A percentile compares a stretch with the other conserved stretches of the same genome.
Conservation (phyloP, 1,139 yeast genomes). For the Lodderomyces oxycetoniae region DNA sequence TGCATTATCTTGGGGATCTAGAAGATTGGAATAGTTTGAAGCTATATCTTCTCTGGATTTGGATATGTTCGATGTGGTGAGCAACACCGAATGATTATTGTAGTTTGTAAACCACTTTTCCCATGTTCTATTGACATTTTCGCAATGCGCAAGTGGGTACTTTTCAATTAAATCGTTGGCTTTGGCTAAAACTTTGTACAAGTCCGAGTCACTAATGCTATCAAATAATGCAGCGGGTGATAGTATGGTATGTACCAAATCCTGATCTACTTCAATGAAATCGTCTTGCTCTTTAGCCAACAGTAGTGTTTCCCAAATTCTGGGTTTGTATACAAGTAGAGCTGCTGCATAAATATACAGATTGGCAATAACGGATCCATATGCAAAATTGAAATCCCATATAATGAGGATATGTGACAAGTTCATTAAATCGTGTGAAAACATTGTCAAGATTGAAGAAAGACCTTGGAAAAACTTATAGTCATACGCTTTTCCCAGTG, state of each 20-base stretch:
- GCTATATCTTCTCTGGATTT: neutral
- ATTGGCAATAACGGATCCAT: constrained; percentile 37
- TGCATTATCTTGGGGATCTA: constrained; percentile 6
- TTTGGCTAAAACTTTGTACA: constrained; percentile 33
- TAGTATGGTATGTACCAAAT: constrained; percentile 38
- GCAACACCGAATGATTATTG: constrained; percentile 24
- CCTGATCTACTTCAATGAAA: constrained; percentile 31
- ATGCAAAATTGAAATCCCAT: constrained; percentile 60
- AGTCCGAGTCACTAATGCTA: constrained; percentile 26
- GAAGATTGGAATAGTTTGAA: constrained; percentile 3
- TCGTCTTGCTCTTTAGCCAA: constrained; percentile 13
- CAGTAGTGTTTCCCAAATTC: constrained; percentile 29
- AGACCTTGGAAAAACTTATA: constrained; percentile 56
- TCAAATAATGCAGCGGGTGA: constrained; percentile 33
- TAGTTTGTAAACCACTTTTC: constrained; percentile 35
- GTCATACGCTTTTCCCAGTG: constrained; percentile 33
- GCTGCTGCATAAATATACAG: constrained; percentile 58
- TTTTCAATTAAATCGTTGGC: constrained; percentile 28
- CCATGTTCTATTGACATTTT: constrained; percentile 23
- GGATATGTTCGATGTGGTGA: constrained; percentile 19
- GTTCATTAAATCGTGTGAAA: constrained; percentile 64
- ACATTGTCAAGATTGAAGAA: constrained; percentile 72
- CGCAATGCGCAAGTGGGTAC: constrained; percentile 28
- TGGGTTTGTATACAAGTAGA: constrained; percentile 36
- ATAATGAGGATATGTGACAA: constrained; percentile 48